phyloP scores from a whole-genome alignment of 768 basidiomycete genomes.

The Naganishia vishniacii region DNA sequence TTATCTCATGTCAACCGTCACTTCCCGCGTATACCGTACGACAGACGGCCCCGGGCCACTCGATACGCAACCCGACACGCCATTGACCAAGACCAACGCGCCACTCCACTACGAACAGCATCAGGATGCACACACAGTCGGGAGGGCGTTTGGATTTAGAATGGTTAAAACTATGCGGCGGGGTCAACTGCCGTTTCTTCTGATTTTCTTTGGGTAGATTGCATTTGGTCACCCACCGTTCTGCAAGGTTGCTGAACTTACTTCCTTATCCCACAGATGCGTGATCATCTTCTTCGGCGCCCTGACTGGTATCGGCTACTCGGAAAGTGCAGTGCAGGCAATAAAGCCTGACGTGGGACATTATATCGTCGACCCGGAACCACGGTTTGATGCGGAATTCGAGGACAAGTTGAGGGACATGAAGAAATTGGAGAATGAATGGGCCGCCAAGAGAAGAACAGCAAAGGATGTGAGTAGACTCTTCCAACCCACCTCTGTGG shows the following conservation, averaged over 20 bases:
- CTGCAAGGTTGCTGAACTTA: too few relatives aligned
- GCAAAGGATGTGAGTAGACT: slow-evolving; percentile 43
- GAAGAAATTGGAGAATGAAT: slow-evolving; percentile 38
- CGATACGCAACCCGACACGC: not conserved
- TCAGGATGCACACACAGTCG: slow-evolving; percentile 27
- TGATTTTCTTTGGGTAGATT: slow-evolving; percentile 43
- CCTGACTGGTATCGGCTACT: slow-evolving; percentile 43
- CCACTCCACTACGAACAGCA: not conserved
- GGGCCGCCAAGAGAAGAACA: slow-evolving; percentile 43
- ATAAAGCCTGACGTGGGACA: not conserved
- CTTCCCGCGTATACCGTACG: not conserved
- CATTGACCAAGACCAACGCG: not conserved
- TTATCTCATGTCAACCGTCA: too few relatives aligned
- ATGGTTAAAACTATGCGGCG: slow-evolving; percentile 34
- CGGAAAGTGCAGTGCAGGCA: slow-evolving; percentile 27
- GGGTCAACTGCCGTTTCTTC: slow-evolving; percentile 43
- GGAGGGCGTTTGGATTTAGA: slow-evolving; percentile 34
- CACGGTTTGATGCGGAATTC: slow-evolving; percentile 2
- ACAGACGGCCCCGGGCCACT: not conserved
- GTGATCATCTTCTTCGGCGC: slow-evolving; percentile 44
- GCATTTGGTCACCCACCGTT: too few relatives aligned
- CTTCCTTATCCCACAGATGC: too few relatives aligned
- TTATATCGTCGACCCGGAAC: not conserved
- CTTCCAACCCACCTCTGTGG: not conserved
- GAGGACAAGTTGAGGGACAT: slow-evolving; percentile 34